Base-by-base conservation (phyloP, 2,329 filamentous ascomycete species). In the Bipolaris oryzae region DNA sequence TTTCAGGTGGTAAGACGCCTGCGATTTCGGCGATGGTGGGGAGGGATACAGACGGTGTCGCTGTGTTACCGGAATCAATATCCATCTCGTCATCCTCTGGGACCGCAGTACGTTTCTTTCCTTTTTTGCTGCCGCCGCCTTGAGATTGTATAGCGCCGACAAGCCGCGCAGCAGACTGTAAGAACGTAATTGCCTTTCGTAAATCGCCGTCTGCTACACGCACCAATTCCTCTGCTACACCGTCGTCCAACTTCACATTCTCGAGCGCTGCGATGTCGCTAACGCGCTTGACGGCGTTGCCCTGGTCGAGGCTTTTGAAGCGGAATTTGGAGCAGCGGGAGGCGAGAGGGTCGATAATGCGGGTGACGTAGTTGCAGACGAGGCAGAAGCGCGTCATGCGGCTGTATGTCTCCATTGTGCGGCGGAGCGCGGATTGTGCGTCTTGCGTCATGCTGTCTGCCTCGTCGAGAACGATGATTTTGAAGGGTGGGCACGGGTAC, bases 401-500 rank as follows among this genome's bases (percentile, higher is more conserved):
- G 76, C 87, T 91, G 78, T 98, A 98, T 43, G 92, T 96, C 80
- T 99, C 95, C 95, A 99, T 99, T 1, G 95, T 99, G 52, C 96
- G 85, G 63, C 95, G 85, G 55, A 99, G 82, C 5, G 96, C 95
- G 58, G 88, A 91, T 80, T 99, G 95, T 11, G 95, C 95, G 78
- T 99, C 96, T 77, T 98, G 94, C 37, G 95, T 99, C 94, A 99
- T 98, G 66, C 90, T 95, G 76, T 99, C 95, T 66, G 95, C 95
- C 80, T 99, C 95, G 77, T 99, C 95, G 57, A 99, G 87, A 59
- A 99, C 92, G 73, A 99, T 94, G 74, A 99, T 96, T 81, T 99
- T 99, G 82, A 97, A 99, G 0, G 95, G 95, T 20, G 95, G 95
- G 74, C 94, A 98, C 0, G 95, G 93, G 71, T 96, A 97, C 72